Percentiles rank a stretch among this genome's conserved stretches.
Evolutionary conservation across 164 flowering plant species (phyloP).

Genomic region (Magnolia sinica): DNA sequence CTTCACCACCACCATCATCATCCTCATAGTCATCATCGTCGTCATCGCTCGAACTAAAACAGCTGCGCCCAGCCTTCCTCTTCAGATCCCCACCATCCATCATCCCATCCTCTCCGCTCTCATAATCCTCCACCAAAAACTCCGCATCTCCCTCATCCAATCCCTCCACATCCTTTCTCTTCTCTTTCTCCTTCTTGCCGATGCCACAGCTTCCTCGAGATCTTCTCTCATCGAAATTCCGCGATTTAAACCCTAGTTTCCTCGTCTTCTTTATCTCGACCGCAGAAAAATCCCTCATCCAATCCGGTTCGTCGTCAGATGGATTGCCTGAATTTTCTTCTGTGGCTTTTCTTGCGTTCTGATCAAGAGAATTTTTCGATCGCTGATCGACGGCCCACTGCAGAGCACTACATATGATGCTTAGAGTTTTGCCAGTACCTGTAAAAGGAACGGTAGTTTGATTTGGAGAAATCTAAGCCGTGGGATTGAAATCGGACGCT

Average conservation of each 20-base stretch:
- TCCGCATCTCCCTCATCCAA: slow-evolving; percentile 54
- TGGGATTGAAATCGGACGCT: neutral
- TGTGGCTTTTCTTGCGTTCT: neutral
- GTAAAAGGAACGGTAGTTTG: neutral
- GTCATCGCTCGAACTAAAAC: slow-evolving; percentile 44
- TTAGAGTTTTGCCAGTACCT: slow-evolving; percentile 95
- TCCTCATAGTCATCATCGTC: slow-evolving; percentile 30
- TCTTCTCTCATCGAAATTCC: slow-evolving; percentile 17
- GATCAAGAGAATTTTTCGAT: slow-evolving; percentile 13
- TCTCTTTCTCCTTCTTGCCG: slow-evolving; percentile 17
- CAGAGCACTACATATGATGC: slow-evolving; percentile 89
- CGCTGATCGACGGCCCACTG: slow-evolving; percentile 78
- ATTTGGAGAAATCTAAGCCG: neutral
- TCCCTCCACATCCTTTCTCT: slow-evolving; percentile 24
- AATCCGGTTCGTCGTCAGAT: slow-evolving; percentile 79
- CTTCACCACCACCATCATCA: slow-evolving; percentile 34
- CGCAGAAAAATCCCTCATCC: slow-evolving; percentile 67
- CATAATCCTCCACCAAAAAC: slow-evolving; percentile 81
- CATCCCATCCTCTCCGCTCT: slow-evolving; percentile 67
- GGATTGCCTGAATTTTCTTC: slow-evolving; percentile 8
- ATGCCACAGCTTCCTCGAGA: slow-evolving; percentile 14
- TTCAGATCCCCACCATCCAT: slow-evolving; percentile 29
- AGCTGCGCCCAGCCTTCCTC: slow-evolving; percentile 46
- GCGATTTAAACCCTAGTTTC: slow-evolving; percentile 15
- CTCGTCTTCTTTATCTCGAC: slow-evolving; percentile 23